Base-by-base conservation (phyloP, 306 rosid species). In the cucumber (Cucumis sativus) region DNA sequence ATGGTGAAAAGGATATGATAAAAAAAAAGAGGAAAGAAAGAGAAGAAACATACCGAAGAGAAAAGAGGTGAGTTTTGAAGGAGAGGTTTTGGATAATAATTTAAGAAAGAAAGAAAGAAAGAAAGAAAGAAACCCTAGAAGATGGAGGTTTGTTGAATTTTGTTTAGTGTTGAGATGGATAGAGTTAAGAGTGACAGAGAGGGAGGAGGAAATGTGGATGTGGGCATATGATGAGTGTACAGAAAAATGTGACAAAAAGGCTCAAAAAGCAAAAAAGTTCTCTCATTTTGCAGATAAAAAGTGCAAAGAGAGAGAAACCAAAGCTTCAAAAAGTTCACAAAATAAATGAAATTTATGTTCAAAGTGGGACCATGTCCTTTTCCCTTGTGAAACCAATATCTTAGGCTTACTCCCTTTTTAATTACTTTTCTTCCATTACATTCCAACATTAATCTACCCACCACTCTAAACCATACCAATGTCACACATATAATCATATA, bases 191-290 rank as follows among this genome's bases (percentile, higher is more conserved):
- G 43, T 28, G 43, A 45, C 18, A 62, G 60, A 76, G 58, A 74
- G 78, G 37, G 37, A 33, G 37, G 52, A 37, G 51, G 66, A 54
- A 1, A 23, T 62, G 74, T 63, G 61, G 59, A n/a, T 62, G 74
- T 63, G 80, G 70, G 78, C 23, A 41, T 58, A n/a, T 75, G 78
- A 56, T 75, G 68, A 56, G 68, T 75, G 68, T 75, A 39, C 67
- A 75, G 12, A 57, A 75, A 39, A 57, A 75, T 75, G 68, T 75
- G 56, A 58, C 65, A 58, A 75, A 54, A 73, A 54, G 62, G 75
- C 33, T 51, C 51, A 57, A 43, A 76, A 77, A 67, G 74, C 56
- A 45, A 77, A 63, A 47, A 75, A 28, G 39, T 20, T 35, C 2
- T 77, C 20, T 64, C 35, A 49, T 77, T 64, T 62, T 52, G 58